Percentiles rank a stretch among this genome's conserved stretches.
Evolutionary conservation across 352 stramenopile species (phyloP).

Genomic region (Phytophthora europaea): DNA sequence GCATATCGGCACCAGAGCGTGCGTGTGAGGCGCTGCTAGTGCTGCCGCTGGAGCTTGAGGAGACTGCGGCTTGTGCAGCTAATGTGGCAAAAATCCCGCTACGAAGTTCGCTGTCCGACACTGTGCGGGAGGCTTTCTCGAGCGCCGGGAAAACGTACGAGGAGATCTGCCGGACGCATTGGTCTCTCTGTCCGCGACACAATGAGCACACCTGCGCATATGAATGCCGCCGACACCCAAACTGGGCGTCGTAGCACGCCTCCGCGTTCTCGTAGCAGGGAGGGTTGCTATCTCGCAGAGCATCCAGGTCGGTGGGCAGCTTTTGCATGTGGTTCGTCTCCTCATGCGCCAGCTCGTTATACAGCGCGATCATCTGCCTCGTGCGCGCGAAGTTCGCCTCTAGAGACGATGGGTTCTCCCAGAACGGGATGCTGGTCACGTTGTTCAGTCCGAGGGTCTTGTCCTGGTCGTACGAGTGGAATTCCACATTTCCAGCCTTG

Average conservation of each 20-base stretch:
- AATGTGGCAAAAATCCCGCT: slow-evolving; percentile 41
- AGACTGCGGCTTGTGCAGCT: slow-evolving; percentile 19
- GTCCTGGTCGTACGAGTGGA: slow-evolving; percentile 63
- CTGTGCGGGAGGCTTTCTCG: slow-evolving; percentile 25
- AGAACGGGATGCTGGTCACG: slow-evolving; percentile 66
- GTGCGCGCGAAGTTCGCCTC: slow-evolving; percentile 64
- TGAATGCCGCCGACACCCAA: slow-evolving; percentile 64
- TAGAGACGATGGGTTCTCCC: slow-evolving; percentile 59
- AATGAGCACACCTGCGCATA: slow-evolving; percentile 75
- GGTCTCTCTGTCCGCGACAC: slow-evolving; percentile 48
- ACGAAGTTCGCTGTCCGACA: slow-evolving; percentile 45
- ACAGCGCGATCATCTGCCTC: slow-evolving; percentile 59
- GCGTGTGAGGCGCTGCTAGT: background rate
- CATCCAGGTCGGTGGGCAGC: slow-evolving; percentile 53
- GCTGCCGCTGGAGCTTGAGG: slow-evolving; percentile 21
- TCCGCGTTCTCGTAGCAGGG: slow-evolving; percentile 71
- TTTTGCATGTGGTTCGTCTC: slow-evolving; percentile 48
- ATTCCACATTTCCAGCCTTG: slow-evolving; percentile 53
- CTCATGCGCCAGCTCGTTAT: slow-evolving; percentile 49
- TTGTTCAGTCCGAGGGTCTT: slow-evolving; percentile 60
- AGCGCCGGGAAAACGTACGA: slow-evolving; percentile 59
- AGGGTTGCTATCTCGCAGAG: slow-evolving; percentile 58
- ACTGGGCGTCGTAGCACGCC: slow-evolving; percentile 57
- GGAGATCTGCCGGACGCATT: slow-evolving; percentile 49
- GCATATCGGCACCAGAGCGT: background rate